Conservation (phyloP, 495 filamentous ascomycete genomes). For the Penicillium atrosanguineum region DNA sequence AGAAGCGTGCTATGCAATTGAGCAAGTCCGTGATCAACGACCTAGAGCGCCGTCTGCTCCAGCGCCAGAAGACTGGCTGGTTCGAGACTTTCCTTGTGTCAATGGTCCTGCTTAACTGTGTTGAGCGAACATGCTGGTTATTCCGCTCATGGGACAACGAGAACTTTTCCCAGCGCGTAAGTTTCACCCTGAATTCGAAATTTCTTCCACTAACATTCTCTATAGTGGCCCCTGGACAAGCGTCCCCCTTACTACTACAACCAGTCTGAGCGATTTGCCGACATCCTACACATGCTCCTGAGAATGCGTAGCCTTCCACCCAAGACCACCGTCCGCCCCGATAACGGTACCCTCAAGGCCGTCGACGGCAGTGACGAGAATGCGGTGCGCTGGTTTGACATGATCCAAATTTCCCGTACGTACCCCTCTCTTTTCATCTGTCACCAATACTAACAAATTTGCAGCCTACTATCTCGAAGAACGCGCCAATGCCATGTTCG, state of each 20-base stretch:
- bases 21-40: conserved; percentile 70
- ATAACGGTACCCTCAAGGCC: conserved; percentile 53
- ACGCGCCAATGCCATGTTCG: conserved; percentile 50
- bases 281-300: conserved; percentile 72
- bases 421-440: conserved; percentile 2
- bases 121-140: conserved; percentile 81
- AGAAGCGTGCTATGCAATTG: conserved; percentile 65
- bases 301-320: conserved; percentile 70
- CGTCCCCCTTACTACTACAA: conserved; percentile 61
- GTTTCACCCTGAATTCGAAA: conserved; percentile 1
- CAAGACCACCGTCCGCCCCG: conserved; percentile 49
- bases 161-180: conserved; percentile 41
- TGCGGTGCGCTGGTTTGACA: conserved; percentile 58
- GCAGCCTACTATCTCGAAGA: conserved; percentile 44
- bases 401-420: conserved; percentile 60
- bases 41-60: conserved; percentile 70
- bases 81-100: conserved; percentile 75
- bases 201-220: background rate
- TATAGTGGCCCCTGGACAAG: conserved; percentile 69
- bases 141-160: conserved; percentile 72
- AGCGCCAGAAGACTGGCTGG: conserved; percentile 65
- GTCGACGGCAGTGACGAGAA: conserved; percentile 52
- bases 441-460: background rate
- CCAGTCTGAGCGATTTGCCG: conserved; percentile 70
- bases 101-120: conserved; percentile 71